Conservation (phyloP, 1,139 yeast species). For the Entelexis sorbosivorans region DNA sequence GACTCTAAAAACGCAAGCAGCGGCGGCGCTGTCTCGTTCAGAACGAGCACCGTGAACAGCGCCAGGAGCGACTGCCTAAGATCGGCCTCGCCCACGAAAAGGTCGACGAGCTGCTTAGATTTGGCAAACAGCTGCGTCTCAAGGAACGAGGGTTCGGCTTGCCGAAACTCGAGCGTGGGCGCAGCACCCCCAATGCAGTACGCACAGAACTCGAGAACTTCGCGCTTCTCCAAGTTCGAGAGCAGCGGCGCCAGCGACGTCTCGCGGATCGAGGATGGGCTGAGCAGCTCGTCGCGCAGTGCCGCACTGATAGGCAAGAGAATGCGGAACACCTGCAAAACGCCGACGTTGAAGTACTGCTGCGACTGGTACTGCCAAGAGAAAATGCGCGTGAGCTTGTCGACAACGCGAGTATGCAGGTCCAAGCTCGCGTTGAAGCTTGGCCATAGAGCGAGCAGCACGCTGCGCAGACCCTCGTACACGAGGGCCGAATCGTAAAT, state of each 20-base stretch:
- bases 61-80: constrained; percentile 46
- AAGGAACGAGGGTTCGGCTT: constrained; percentile 28
- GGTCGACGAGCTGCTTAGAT: constrained; percentile 48
- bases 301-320: constrained; percentile 9
- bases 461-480: constrained; percentile 46
- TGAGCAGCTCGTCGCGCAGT: constrained; percentile 13
- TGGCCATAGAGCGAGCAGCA: constrained; percentile 32
- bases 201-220: constrained; percentile 31
- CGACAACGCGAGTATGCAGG: constrained; percentile 10
- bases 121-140: constrained; percentile 50
- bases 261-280: constrained; percentile 14
- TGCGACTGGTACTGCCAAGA: constrained; percentile 9
- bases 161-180: neutral
- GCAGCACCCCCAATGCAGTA: constrained; percentile 4
- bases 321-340: constrained; percentile 9
- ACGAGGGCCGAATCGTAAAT: constrained; percentile 35
- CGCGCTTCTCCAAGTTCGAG: constrained; percentile 6
- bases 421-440: constrained; percentile 3
- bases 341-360: constrained; percentile 3
- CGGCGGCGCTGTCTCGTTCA: constrained; percentile 47
- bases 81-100: constrained; percentile 42
- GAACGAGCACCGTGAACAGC: constrained; percentile 55
- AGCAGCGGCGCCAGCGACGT: constrained; percentile 17
- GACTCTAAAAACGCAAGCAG: constrained; percentile 70
- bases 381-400: constrained; percentile 7